Evolutionary conservation across 164 flowering plant genomes (phyloP).

Genomic region (Aristolochia contorta): DNA sequence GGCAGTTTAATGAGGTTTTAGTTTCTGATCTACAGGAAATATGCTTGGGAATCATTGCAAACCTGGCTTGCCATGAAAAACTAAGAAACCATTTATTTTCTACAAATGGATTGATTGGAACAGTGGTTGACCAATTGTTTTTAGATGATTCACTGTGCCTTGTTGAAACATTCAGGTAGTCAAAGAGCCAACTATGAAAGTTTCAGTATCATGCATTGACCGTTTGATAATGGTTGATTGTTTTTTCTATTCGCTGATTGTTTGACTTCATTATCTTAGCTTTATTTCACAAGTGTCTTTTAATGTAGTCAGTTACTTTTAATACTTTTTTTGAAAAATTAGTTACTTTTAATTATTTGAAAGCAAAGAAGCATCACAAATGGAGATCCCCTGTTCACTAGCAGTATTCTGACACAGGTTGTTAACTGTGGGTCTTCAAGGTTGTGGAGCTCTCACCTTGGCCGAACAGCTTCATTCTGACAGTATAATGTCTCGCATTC

Average conservation of each 20-base stretch:
- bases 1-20: too few species aligned
- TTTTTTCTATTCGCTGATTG: too few species aligned
- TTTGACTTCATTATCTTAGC: too few species aligned
- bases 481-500: slow-evolving; percentile 44
- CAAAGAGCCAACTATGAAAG: not conserved
- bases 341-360: not conserved
- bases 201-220: not conserved
- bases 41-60: slow-evolving; percentile 80
- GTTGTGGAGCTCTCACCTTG: slow-evolving; percentile 45
- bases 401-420: slow-evolving; percentile 40
- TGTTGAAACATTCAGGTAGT: slow-evolving; percentile 68
- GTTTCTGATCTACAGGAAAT: slow-evolving; percentile 45
- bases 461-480: slow-evolving; percentile 51
- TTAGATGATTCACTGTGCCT: slow-evolving; percentile 70
- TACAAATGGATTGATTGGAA: slow-evolving; percentile 39
- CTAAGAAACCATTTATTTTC: slow-evolving; percentile 42
- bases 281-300: not conserved
- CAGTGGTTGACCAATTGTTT: slow-evolving; percentile 62
- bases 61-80: slow-evolving; percentile 83
- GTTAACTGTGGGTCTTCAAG: slow-evolving; percentile 63
- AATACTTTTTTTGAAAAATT: too few species aligned
- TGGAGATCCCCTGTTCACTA: slow-evolving; percentile 1
- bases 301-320: not conserved
- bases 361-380: not conserved
- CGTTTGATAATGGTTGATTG: too few species aligned